Base-by-base conservation (phyloP, 2,329 filamentous ascomycete species). In the Claviceps quebecensis region DNA sequence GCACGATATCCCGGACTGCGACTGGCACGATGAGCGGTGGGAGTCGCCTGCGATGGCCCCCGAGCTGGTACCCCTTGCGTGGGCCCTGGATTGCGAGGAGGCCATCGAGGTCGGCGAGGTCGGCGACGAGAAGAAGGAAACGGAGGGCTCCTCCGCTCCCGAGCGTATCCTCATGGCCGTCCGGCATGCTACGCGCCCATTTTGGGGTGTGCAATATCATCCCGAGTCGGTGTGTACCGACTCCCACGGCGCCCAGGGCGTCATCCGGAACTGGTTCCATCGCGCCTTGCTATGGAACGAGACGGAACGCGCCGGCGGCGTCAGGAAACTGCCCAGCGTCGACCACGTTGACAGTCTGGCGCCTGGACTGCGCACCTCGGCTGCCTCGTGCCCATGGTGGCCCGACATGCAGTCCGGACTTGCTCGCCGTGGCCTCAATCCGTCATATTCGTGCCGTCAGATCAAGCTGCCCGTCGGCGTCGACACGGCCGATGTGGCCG, bases 151-250 rank as follows among this genome's bases (percentile, higher is more conserved):
- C 4, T 11, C 3, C 6, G 53, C 60, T 8, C 47, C 46, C 5
- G 75, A 79, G 60, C 69, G 75, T 43, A 74, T 89, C 3, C 66
- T 93, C n/a, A 94, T 94, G 87, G 86, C 78, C 0, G 80, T 83
- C 16, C 78, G 74, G 56, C 88, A 95, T 63, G 67, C 63, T 17
- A 61, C 56, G 1, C 83, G 80, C 56, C 89, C 90, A 0, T 86
- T 91, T 56, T 94, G 86, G 83, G 90, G 86, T 0, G 74, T 95
- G 17, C 90, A 95, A 62, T 95, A 93, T 59, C 89, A 95, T 61
- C 89, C 89, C 0, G 89, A 96, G 65, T 95, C 87, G 0, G 78
- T 88, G 14, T 95, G 88, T 64, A 94, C 89, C 4, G 85, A 87
- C 40, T 68, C 72, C 40, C 68, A 72, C 3, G 75, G 77, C 54